A percentile compares a stretch with the other conserved stretches of the same genome.
Conservation (phyloP, 768 basidiomycete species). For the Daedaleopsis nitida region DNA sequence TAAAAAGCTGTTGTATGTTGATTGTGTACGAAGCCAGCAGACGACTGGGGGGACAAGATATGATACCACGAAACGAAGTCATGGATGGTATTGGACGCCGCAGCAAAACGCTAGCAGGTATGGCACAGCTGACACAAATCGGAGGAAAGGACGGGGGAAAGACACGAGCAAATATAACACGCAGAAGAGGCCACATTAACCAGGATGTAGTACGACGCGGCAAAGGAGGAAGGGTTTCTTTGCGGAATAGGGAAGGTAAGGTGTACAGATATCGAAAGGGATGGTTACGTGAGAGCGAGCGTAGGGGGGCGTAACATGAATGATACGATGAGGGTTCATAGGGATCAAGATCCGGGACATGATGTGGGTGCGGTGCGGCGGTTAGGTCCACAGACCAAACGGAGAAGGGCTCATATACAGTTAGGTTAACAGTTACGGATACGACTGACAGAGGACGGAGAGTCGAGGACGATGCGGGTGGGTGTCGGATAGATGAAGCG, state of each 20-base stretch:
- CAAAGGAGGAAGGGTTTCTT: not conserved
- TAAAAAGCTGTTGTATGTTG: not conserved
- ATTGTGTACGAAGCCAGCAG: not conserved
- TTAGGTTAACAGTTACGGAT: conserved; percentile 10
- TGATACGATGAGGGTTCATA: conserved; percentile 9
- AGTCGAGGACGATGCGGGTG: not conserved
- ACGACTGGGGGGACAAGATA: not conserved
- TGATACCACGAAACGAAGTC: not conserved
- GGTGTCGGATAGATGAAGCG: conserved; percentile 20
- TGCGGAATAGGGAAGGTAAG: conserved; percentile 15
- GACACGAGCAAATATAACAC: not conserved
- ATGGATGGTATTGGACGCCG: not conserved
- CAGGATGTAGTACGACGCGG: not conserved
- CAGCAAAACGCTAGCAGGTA: not conserved
- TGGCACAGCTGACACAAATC: not conserved
- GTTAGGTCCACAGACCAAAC: not conserved
- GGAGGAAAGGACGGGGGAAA: not conserved
- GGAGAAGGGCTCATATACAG: conserved; percentile 6
- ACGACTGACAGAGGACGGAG: not conserved
- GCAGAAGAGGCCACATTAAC: not conserved
- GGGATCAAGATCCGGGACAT: conserved; percentile 17
- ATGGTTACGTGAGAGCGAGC: conserved; percentile 13
- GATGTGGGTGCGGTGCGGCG: conserved; percentile 10
- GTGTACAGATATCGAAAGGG: conserved; percentile 14
- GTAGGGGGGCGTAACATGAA: conserved; percentile 13